Percentiles rank a stretch among this genome's conserved stretches.
Conservation (phyloP, 495 filamentous ascomycete genomes). For the Trichoderma erinaceum region DNA sequence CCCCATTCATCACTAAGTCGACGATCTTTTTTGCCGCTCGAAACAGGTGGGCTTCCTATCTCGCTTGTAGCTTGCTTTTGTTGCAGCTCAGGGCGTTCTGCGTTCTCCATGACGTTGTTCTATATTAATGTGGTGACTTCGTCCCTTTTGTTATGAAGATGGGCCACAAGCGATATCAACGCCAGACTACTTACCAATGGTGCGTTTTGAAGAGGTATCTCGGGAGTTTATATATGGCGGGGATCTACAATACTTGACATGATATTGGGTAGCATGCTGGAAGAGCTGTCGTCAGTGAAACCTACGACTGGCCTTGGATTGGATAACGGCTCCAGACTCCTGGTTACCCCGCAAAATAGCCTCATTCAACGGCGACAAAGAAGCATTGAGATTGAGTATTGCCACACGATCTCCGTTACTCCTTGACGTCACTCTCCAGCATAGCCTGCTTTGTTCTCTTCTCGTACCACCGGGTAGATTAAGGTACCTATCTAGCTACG, state of each 20-base stretch:
- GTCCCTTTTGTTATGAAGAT: not conserved
- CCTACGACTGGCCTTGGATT: not conserved
- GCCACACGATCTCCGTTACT: conserved; percentile 3
- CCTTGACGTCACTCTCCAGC: not conserved
- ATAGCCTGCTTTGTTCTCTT: no score
- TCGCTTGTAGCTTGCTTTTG: not conserved
- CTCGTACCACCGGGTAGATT: no score
- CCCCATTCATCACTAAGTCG: conserved; percentile 37
- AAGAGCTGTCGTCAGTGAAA: not conserved
- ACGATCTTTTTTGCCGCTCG: not conserved
- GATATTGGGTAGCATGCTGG: not conserved
- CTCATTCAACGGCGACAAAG: not conserved
- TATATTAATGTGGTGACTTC: not conserved
- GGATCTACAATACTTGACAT: not conserved
- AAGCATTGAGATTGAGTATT: not conserved
- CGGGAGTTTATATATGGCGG: conserved; percentile 6
- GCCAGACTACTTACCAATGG: not conserved
- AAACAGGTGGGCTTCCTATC: not conserved
- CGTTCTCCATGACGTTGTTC: not conserved
- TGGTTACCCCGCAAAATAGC: not conserved
- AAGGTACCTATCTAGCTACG: no score
- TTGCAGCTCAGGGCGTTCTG: not conserved
- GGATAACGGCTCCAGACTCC: not conserved
- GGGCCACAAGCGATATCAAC: not conserved
- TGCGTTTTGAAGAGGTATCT: not conserved